A percentile compares a stretch with the other conserved stretches of the same genome.
Evolutionary conservation across 2,329 filamentous ascomycete genomes (phyloP).

Genomic region (Fusarium musae): DNA sequence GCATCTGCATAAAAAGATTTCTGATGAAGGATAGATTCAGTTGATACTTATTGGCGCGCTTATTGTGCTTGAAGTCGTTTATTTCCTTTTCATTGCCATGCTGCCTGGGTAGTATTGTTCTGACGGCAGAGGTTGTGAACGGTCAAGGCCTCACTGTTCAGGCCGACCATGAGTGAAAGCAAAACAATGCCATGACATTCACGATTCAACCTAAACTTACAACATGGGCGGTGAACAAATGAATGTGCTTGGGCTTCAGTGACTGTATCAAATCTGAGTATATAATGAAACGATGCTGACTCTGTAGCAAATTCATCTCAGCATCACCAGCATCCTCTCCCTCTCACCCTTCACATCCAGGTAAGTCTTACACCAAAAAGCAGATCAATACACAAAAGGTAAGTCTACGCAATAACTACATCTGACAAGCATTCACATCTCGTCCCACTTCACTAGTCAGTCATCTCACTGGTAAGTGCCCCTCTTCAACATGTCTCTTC

Average conservation of each 20-base stretch:
- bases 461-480: background rate
- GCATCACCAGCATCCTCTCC: background rate
- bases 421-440: background rate
- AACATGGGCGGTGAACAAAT: background rate
- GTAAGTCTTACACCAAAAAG: background rate
- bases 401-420: background rate
- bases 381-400: background rate
- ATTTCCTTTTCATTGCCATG: background rate
- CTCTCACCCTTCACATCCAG: background rate
- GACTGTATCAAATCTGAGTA: background rate
- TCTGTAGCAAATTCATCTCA: background rate
- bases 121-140: background rate
- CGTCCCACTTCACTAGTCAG: background rate
- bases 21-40: slow-evolving; percentile 1
- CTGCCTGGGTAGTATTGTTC: background rate
- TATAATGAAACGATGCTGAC: background rate
- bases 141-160: background rate
- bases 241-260: background rate
- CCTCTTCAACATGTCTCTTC: background rate
- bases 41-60: background rate
- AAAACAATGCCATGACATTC: no score
- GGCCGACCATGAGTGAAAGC: background rate
- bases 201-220: background rate
- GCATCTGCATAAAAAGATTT: background rate
- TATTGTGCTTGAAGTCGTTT: background rate